Percentiles rank a stretch among this genome's conserved stretches.
Evolutionary conservation across 148 eudicot genomes (phyloP).

Genomic region (Chenopodium album): DNA sequence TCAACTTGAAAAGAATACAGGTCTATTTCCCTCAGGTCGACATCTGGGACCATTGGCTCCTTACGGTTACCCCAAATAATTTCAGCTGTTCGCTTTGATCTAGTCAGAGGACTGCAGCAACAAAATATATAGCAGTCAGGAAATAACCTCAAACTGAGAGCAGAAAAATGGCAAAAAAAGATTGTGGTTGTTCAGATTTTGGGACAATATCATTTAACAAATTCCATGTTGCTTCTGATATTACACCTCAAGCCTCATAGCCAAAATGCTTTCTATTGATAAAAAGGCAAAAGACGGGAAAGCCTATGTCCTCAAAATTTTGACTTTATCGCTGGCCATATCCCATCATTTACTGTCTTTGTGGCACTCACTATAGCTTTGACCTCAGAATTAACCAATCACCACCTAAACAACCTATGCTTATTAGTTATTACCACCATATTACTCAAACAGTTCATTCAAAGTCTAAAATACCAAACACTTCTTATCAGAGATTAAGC

Average conservation of each 20-base stretch:
- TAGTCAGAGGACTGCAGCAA: conserved; percentile 64
- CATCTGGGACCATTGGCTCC: conserved; percentile 69
- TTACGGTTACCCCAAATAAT: conserved; percentile 80
- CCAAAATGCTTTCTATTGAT: background rate
- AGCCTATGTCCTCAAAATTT: background rate
- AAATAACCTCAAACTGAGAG: background rate
- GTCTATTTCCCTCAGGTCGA: conserved; percentile 82
- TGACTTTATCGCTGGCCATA: background rate
- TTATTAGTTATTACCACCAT: background rate
- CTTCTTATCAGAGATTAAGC: background rate
- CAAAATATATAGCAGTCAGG: conserved; percentile 6
- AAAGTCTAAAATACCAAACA: background rate
- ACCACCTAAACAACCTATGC: background rate
- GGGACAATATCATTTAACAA: background rate
- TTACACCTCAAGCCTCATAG: background rate
- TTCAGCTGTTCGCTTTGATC: conserved; percentile 94
- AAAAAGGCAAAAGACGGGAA: background rate
- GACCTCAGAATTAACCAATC: background rate
- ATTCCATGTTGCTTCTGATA: background rate
- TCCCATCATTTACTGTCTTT: background rate
- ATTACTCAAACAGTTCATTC: background rate
- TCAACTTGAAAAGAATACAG: conserved; percentile 89
- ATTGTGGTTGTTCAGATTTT: background rate
- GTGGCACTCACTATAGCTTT: background rate
- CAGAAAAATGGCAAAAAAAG: conserved; percentile 1